These are phyloP conservation scores for Xylariales sp. DNA, from an alignment of 2,329 filamentous ascomycete species.

Conservation along the genomic window DNA sequence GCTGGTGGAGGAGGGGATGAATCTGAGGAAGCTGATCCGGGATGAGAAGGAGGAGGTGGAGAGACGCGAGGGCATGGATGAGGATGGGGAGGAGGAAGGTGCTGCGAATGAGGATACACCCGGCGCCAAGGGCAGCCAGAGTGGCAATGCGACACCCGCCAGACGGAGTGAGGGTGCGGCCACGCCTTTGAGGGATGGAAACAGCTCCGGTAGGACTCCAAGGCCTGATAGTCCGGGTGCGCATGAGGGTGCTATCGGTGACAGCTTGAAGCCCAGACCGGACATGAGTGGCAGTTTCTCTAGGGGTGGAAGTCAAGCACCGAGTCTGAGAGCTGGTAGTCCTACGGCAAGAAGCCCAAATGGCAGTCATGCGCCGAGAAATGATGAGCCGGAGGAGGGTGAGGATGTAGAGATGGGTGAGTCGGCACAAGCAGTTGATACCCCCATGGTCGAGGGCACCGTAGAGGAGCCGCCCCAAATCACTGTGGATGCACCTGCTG, in stretches of 20 bases:
- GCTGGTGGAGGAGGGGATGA: constrained; percentile 88
- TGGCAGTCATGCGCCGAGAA: constrained; percentile 14
- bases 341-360: constrained; percentile 14
- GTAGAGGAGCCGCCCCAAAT: constrained; percentile 40
- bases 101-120: constrained; percentile 43
- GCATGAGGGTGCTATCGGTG: constrained; percentile 19
- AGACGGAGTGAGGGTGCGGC: constrained; percentile 24
- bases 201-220: constrained; percentile 27
- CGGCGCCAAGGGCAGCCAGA: constrained; percentile 42
- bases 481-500: constrained; percentile 44
- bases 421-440: constrained; percentile 31
- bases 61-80: constrained; percentile 73
- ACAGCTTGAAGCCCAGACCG: constrained; percentile 30
- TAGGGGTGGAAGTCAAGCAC: constrained; percentile 32
- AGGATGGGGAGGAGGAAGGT: constrained; percentile 30
- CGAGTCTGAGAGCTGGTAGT: constrained; percentile 24
- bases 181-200: constrained; percentile 38
- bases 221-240: constrained; percentile 29
- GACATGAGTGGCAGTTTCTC: constrained; percentile 29
- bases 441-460: constrained; percentile 24
- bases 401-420: constrained; percentile 31
- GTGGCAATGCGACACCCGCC: constrained; percentile 46
- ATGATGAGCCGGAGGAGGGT: constrained; percentile 32
- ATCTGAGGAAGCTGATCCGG: constrained; percentile 77
- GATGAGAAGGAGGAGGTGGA: constrained; percentile 96